phyloP scores from a whole-genome alignment of 2,329 filamentous ascomycete genomes.

The Gaeumannomyces tritici region DNA sequence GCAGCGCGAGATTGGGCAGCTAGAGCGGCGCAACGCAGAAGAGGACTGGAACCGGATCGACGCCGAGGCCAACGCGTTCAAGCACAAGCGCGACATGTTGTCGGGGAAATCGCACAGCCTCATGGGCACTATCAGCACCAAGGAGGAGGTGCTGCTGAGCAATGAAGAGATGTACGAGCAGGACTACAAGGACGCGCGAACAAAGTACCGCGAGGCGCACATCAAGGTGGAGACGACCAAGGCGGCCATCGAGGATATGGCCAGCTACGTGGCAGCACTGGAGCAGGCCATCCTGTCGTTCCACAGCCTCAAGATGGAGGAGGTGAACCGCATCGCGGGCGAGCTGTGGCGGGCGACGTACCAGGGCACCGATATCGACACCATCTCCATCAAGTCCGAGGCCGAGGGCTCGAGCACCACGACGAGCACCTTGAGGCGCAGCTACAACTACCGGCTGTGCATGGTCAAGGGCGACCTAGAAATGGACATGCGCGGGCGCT shows the following conservation, averaged over 20 bases:
- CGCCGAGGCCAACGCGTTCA: constrained; percentile 56
- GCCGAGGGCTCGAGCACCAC: constrained; percentile 53
- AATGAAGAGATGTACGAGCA: constrained; percentile 73
- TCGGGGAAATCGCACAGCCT: constrained; percentile 65
- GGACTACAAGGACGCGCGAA: constrained; percentile 75
- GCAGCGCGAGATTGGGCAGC: constrained; percentile 57
- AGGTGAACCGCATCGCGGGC: constrained; percentile 89
- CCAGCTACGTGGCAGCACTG: constrained; percentile 70
- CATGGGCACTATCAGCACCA: constrained; percentile 70
- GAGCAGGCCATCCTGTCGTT: constrained; percentile 98
- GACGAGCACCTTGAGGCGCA: constrained; percentile 53
- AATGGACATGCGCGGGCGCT: constrained; percentile 99
- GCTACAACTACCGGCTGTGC: constrained; percentile 93
- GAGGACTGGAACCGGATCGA: constrained; percentile 71
- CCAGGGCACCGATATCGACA: constrained; percentile 94
- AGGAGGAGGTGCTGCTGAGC: constrained; percentile 68
- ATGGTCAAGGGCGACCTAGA: constrained; percentile 97
- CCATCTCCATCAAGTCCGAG: constrained; percentile 89
- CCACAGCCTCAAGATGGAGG: constrained; percentile 93
- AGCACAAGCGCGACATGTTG: constrained; percentile 58
- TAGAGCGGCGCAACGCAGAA: constrained; percentile 71
- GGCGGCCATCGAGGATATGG: constrained; percentile 84
- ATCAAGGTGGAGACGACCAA: constrained; percentile 88
- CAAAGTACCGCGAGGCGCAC: constrained; percentile 76
- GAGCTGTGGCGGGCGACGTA: constrained; percentile 98